Evolutionary conservation across 1,284 basidiomycete species (phyloP).

Genomic region (Papiliotrema laurentii): DNA sequence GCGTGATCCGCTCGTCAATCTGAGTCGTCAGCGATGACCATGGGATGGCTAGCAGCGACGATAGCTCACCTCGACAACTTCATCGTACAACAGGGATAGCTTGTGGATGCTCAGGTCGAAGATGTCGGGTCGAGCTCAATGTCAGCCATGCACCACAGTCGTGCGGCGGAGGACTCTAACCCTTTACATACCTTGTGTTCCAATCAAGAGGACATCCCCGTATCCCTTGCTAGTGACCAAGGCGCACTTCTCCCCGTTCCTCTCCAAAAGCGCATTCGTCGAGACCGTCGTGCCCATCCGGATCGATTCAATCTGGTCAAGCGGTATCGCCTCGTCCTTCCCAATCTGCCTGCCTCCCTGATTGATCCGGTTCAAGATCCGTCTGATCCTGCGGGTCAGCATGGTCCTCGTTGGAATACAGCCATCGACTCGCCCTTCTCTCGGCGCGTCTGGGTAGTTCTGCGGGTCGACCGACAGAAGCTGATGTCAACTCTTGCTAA

Average conservation of each 20-base stretch:
- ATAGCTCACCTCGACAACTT: slow-evolving; percentile 67
- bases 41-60: background rate
- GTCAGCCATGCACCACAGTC: background rate
- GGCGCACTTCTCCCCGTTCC: slow-evolving; percentile 88
- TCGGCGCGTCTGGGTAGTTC: slow-evolving; percentile 91
- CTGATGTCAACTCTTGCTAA: slow-evolving; percentile 41
- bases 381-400: slow-evolving; percentile 62
- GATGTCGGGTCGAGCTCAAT: slow-evolving; percentile 61
- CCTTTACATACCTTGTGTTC: slow-evolving; percentile 29
- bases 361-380: slow-evolving; percentile 75
- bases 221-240: slow-evolving; percentile 88
- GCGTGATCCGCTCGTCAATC: slow-evolving; percentile 83
- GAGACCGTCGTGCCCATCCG: slow-evolving; percentile 55
- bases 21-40: slow-evolving; percentile 8
- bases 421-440: slow-evolving; percentile 41
- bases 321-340: slow-evolving; percentile 51
- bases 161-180: background rate
- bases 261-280: slow-evolving; percentile 91
- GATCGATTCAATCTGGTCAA: slow-evolving; percentile 28
- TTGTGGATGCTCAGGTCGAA: slow-evolving; percentile 84
- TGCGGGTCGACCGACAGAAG: slow-evolving; percentile 76
- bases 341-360: slow-evolving; percentile 62
- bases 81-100: slow-evolving; percentile 71
- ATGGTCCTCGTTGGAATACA: background rate
- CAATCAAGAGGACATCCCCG: slow-evolving; percentile 34